Conservation (phyloP, 1,139 yeast species). For the Pneumocystis jirovecii region DNA sequence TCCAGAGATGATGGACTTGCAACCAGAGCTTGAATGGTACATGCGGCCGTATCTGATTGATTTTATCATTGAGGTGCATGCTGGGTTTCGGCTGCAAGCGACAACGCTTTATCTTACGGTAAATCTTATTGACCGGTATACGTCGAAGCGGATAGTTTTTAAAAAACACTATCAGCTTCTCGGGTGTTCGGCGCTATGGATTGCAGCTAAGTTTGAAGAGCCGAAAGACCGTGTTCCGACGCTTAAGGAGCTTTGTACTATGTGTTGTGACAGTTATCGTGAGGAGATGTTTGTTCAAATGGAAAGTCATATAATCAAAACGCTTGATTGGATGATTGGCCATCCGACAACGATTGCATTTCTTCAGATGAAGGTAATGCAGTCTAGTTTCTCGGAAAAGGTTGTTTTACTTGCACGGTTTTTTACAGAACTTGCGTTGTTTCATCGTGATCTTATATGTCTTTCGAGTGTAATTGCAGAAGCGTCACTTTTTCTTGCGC, state of each 20-base stretch:
- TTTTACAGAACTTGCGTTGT: conserved; percentile 62
- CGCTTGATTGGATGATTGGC: conserved; percentile 69
- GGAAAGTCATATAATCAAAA: conserved; percentile 78
- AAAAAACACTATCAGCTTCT: conserved; percentile 84
- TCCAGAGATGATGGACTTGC: conserved; percentile 66
- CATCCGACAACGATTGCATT: conserved; percentile 34
- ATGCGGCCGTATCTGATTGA: conserved; percentile 84
- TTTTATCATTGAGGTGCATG: conserved; percentile 67
- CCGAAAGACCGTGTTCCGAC: conserved; percentile 75
- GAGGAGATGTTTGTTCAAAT: conserved; percentile 84
- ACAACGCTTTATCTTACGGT: conserved; percentile 69
- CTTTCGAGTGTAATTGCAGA: conserved; percentile 51
- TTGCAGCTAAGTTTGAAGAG: conserved; percentile 86
- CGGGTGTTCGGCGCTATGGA: conserved; percentile 88
- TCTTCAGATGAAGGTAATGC: conserved; percentile 22
- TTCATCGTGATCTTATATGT: conserved; percentile 51
- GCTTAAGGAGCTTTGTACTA: conserved; percentile 53
- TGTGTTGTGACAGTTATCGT: conserved; percentile 78
- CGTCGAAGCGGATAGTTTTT: conserved; percentile 81
- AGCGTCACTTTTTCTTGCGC: conserved; percentile 57
- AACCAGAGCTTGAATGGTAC: conserved; percentile 84
- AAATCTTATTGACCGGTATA: conserved; percentile 75
- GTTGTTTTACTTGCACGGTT: conserved; percentile 37
- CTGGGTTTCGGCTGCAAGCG: conserved; percentile 57
- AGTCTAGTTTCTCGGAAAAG: conserved; percentile 17